Evolutionary conservation across 1,284 basidiomycete genomes (phyloP).

Genomic region (Porogramme epimiltina): DNA sequence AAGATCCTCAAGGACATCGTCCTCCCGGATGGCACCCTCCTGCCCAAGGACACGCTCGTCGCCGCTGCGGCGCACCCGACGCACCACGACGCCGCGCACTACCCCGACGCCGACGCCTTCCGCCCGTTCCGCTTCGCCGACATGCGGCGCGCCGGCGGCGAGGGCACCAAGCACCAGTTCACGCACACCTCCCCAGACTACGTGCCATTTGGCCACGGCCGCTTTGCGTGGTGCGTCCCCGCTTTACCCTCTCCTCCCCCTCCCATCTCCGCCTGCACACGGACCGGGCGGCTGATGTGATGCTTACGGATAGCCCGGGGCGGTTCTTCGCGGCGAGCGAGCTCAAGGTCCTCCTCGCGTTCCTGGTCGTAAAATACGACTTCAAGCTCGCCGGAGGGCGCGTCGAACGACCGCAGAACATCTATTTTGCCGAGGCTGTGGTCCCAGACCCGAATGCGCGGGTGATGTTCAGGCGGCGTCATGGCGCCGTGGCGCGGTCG

Average conservation of each 20-base stretch:
- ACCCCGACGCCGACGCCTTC: constrained; percentile 39
- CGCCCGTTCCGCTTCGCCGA: constrained; percentile 44
- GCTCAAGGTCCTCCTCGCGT: constrained; percentile 18
- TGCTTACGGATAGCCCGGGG: constrained; percentile 14
- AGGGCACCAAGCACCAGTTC: constrained; percentile 23
- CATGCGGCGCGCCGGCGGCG: not conserved
- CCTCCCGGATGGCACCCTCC: constrained; percentile 39
- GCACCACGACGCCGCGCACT: constrained; percentile 42
- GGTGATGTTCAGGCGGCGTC: too few relatives aligned
- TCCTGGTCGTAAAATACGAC: constrained; percentile 20
- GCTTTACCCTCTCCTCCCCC: too few relatives aligned
- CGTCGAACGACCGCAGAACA: too few relatives aligned
- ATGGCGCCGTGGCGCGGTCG: constrained; percentile 8
- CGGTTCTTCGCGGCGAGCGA: constrained; percentile 20
- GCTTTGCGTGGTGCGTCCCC: constrained; percentile 28
- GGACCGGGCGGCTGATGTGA: not conserved
- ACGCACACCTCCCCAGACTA: constrained; percentile 23
- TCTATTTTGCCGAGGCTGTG: too few relatives aligned
- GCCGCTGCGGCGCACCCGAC: constrained; percentile 37
- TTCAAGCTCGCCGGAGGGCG: not conserved
- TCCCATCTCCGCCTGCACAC: too few relatives aligned
- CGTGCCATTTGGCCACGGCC: constrained; percentile 27
- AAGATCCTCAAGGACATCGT: constrained; percentile 32
- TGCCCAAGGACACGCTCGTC: constrained; percentile 42
- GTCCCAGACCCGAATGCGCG: too few relatives aligned